These are phyloP conservation scores for Cucumis cinereus DNA, from an alignment of 306 rosid genomes.

Conservation along the genomic window DNA sequence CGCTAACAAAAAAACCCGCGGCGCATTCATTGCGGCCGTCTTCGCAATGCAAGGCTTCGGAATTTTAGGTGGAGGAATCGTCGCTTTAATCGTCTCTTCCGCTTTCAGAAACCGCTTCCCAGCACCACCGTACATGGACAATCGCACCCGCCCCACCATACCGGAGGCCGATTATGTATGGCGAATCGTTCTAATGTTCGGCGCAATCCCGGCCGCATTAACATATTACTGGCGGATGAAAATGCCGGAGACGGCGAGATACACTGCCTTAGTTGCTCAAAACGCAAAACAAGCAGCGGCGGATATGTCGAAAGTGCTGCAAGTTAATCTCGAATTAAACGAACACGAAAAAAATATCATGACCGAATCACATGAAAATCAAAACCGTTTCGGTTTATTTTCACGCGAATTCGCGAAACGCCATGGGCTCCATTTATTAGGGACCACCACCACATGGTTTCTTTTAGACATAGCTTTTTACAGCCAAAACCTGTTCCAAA, in stretches of 20 bases:
- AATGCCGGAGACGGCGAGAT: conserved; percentile 20
- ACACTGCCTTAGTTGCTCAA: conserved; percentile 10
- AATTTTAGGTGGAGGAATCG: conserved; percentile 3
- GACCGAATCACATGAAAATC: not conserved
- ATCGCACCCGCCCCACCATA: not conserved
- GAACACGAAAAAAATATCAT: not conserved
- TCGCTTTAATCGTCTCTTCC: not conserved
- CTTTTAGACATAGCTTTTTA: conserved; percentile 9
- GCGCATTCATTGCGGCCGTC: conserved; percentile 13
- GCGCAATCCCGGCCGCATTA: conserved; percentile 10
- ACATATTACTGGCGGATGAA: conserved; percentile 16
- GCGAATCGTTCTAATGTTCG: conserved; percentile 14
- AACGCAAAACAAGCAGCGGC: conserved; percentile 11
- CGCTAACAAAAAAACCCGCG: conserved; percentile 18
- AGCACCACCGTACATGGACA: not conserved
- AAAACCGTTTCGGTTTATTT: not conserved
- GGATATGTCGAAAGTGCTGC: conserved; percentile 14
- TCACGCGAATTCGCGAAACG: not conserved
- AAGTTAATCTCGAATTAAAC: conserved; percentile 4
- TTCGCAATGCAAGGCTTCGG: conserved; percentile 16
- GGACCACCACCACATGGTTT: conserved; percentile 2
- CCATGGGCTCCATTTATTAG: conserved; percentile 9
- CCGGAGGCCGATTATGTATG: conserved; percentile 12
- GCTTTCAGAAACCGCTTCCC: not conserved
- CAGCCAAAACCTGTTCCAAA: conserved; percentile 13